Percentiles rank a stretch among this genome's conserved stretches.
phyloP scores from a whole-genome alignment of 495 filamentous ascomycete genomes.

The Xylaria scruposa region DNA sequence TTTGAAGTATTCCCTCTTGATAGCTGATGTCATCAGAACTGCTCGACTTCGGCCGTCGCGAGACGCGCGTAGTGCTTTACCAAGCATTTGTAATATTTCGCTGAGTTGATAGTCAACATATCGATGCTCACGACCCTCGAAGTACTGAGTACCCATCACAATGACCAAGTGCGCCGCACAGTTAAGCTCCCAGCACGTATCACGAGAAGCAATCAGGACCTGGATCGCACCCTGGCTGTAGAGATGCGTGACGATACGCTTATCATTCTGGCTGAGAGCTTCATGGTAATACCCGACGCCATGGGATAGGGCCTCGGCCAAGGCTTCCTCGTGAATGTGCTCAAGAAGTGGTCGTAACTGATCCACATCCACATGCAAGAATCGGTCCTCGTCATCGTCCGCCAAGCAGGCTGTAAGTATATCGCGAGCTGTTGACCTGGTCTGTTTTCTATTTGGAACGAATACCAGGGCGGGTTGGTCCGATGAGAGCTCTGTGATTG shows the following conservation, averaged over 20 bases:
- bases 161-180: slow-evolving; percentile 87
- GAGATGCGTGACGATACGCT: slow-evolving; percentile 89
- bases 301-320: slow-evolving; percentile 91
- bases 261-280: slow-evolving; percentile 85
- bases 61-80: slow-evolving; percentile 81
- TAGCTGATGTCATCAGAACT: slow-evolving; percentile 91
- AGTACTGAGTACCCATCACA: slow-evolving; percentile 99
- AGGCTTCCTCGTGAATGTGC: slow-evolving; percentile 80
- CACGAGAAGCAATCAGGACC: slow-evolving; percentile 88
- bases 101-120: slow-evolving; percentile 97
- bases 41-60: slow-evolving; percentile 82
- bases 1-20: slow-evolving; percentile 96
- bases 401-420: slow-evolving; percentile 82
- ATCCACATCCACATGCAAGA: slow-evolving; percentile 79
- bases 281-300: slow-evolving; percentile 98
- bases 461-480: slow-evolving; percentile 92
- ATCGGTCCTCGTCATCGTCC: slow-evolving; percentile 92
- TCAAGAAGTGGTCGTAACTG: slow-evolving; percentile 83
- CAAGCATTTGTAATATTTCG: slow-evolving; percentile 99
- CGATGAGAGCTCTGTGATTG: slow-evolving; percentile 81
- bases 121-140: slow-evolving; percentile 93
- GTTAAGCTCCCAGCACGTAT: slow-evolving; percentile 96
- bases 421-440: slow-evolving; percentile 87
- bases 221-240: slow-evolving; percentile 93
- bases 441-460: slow-evolving; percentile 91